Evolutionary conservation across 495 filamentous ascomycete species (phyloP).

Genomic region (Elaphomyces granulatus): DNA sequence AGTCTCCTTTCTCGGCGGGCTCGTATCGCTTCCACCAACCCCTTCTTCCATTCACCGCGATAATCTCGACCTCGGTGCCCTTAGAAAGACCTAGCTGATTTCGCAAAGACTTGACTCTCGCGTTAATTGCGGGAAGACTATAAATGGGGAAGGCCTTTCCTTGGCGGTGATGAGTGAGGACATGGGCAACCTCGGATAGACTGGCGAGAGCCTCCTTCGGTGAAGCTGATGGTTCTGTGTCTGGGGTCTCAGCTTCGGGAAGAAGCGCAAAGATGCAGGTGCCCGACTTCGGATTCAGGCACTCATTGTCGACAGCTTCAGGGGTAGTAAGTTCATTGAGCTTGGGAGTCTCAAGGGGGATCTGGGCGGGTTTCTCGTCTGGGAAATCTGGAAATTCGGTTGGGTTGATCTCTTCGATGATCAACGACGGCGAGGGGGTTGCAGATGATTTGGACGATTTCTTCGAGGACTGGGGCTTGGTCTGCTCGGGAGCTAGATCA

Average conservation of each 20-base stretch:
- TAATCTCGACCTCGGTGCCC: conserved; percentile 42
- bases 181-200: conserved; percentile 61
- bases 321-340: conserved; percentile 39
- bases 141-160: conserved; percentile 71
- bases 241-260: conserved; percentile 35
- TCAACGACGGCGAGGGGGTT: conserved; percentile 20
- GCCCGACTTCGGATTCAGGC: conserved; percentile 58
- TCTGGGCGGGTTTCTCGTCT: conserved; percentile 32
- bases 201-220: conserved; percentile 44
- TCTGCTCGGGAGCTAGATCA: conserved; percentile 43
- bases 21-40: conserved; percentile 72
- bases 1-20: conserved; percentile 35
- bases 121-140: conserved; percentile 51
- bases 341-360: conserved; percentile 28
- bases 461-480: conserved; percentile 33
- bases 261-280: conserved; percentile 80
- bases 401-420: conserved; percentile 28
- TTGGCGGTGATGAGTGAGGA: conserved; percentile 45
- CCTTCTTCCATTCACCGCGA: conserved; percentile 72
- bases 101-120: conserved; percentile 39
- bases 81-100: conserved; percentile 44
- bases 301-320: conserved; percentile 50
- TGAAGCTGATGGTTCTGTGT: conserved; percentile 28
- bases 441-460: conserved; percentile 27
- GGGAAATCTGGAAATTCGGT: conserved; percentile 32